Percentiles rank a stretch among this genome's conserved stretches.
Conservation (phyloP, 305 asterid genomes). For the Solanum hybrid region DNA sequence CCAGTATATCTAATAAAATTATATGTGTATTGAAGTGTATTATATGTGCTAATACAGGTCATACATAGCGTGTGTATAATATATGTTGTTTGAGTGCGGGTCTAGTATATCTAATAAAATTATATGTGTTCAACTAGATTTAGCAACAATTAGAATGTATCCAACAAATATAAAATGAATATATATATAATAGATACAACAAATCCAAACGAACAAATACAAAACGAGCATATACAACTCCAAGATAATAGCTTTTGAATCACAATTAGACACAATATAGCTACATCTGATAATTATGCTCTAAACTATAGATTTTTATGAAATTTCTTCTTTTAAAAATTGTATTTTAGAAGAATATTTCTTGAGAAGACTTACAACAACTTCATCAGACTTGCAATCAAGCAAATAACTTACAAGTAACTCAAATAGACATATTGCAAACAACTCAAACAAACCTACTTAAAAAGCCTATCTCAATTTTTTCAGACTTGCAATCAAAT, state of each 20-base stretch:
- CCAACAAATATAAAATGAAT: not conserved
- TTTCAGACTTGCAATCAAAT: not conserved
- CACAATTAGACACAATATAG: not conserved
- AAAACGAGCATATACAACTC: not conserved
- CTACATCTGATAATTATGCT: not conserved
- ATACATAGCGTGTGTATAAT: not conserved
- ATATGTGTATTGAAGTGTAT: not conserved
- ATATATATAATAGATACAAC: not conserved
- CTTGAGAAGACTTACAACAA: not conserved
- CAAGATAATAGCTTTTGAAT: not conserved
- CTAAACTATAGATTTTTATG: not conserved
- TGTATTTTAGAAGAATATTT: not conserved
- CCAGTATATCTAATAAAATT: not conserved
- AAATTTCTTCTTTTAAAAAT: not conserved
- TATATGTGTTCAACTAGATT: not conserved
- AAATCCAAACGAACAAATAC: not conserved
- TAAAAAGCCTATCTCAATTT: not conserved
- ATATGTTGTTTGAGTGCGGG: not conserved
- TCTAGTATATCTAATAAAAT: not conserved
- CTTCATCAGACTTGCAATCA: not conserved
- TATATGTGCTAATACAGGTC: not conserved
- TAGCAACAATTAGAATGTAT: not conserved
- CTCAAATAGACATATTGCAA: not conserved
- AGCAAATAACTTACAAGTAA: not conserved
- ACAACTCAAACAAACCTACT: not conserved